These are phyloP conservation scores for Triticum aestivum DNA, from an alignment of 176 grass and related monocot species.

Conservation along the genomic window IWGSC_CS_RefSeq_v2.1 NC_057801.1:596749928-596750427, in stretches of 20 bases:
- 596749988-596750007: background rate
- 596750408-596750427: slow-evolving; percentile 34
- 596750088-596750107: background rate
- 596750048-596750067: background rate
- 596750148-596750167: background rate
- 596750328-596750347: slow-evolving; percentile 62
- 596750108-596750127: slow-evolving; percentile 6
- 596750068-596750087: slow-evolving; percentile 19
- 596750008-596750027: background rate
- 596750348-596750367: slow-evolving; percentile 28
- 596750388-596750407: slow-evolving; percentile 20
- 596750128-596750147: slow-evolving; percentile 27
- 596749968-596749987: background rate
- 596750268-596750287: slow-evolving; percentile 10
- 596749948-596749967: background rate
- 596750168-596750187: background rate
- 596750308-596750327: slow-evolving; percentile 24
- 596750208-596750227: slow-evolving; percentile 37
- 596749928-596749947: background rate
- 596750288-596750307: slow-evolving; percentile 47
- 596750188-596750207: slow-evolving; percentile 35
- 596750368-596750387: slow-evolving; percentile 17
- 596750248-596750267: slow-evolving; percentile 41
- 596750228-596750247: slow-evolving; percentile 36
- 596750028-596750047: slow-evolving; percentile 2